Evolutionary conservation across 495 filamentous ascomycete genomes (phyloP).

Genomic region (Trichodelitschia bisporula): DNA sequence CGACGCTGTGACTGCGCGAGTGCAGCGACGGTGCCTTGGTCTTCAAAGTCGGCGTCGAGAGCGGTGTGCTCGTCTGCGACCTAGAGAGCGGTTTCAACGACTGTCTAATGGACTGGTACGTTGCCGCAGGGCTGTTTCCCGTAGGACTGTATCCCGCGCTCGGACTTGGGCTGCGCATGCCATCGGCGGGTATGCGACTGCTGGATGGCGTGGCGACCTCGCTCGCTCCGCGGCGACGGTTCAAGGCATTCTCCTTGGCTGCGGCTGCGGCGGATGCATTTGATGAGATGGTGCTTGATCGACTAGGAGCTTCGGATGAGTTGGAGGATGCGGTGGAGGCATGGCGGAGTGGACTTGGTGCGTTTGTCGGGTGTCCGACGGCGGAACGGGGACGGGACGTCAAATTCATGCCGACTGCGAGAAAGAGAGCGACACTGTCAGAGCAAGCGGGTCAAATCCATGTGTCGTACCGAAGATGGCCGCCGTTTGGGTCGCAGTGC

Average conservation of each 20-base stretch:
- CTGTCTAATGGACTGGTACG: conserved; percentile 48
- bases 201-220: too few species aligned
- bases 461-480: not conserved
- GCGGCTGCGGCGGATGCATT: too few species aligned
- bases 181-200: too few species aligned
- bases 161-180: too few species aligned
- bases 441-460: not conserved
- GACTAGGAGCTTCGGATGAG: conserved; percentile 46
- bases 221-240: too few species aligned
- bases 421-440: conserved; percentile 1
- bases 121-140: conserved; percentile 24
- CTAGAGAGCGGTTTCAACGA: conserved; percentile 60
- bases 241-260: too few species aligned
- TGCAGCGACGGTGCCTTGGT: too few species aligned
- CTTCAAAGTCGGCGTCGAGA: too few species aligned
- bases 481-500: not conserved
- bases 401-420: conserved; percentile 2
- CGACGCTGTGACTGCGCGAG: conserved; percentile 11
- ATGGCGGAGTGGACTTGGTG: conserved; percentile 40
- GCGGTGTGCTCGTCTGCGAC: too few species aligned
- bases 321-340: conserved; percentile 54
- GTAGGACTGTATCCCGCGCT: too few species aligned
- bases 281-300: conserved; percentile 58
- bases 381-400: conserved; percentile 7
- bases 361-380: conserved; percentile 29